Evolutionary conservation across 441 rosid species (phyloP).

Genomic region (Manihot esculenta): DNA sequence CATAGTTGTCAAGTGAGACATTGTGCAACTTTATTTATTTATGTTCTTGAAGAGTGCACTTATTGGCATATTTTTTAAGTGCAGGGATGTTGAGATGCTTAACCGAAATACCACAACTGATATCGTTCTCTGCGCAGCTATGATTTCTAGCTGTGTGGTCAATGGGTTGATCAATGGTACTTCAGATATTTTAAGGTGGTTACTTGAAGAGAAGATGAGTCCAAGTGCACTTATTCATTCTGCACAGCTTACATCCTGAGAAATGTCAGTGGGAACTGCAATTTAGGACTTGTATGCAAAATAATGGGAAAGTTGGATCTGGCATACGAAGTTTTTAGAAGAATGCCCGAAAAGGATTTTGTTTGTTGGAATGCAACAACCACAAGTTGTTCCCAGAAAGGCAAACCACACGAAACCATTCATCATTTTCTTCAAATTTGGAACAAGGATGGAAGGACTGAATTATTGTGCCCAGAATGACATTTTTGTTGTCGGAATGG

Average conservation of each 20-base stretch:
- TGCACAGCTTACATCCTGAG: no score
- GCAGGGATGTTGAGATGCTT: slow-evolving; percentile 56
- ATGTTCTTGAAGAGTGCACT: no score
- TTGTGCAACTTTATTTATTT: no score
- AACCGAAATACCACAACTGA: slow-evolving; percentile 41
- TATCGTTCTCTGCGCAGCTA: slow-evolving; percentile 55
- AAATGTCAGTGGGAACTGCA: slow-evolving; percentile 58
- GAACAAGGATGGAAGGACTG: slow-evolving; percentile 51
- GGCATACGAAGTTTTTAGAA: slow-evolving; percentile 44
- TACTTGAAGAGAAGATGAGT: slow-evolving; percentile 44
- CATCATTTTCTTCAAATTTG: no score
- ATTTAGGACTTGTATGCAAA: slow-evolving; percentile 74
- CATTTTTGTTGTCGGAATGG: slow-evolving; percentile 66
- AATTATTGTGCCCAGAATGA: slow-evolving; percentile 54
- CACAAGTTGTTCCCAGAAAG: slow-evolving; percentile 57
- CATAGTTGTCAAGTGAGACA: slow-evolving; percentile 64
- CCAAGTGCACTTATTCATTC: no score
- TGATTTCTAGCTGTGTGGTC: slow-evolving; percentile 81
- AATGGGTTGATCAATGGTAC: slow-evolving; percentile 55
- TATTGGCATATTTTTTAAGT: no score
- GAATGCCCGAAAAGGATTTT: slow-evolving; percentile 60
- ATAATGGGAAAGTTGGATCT: slow-evolving; percentile 68
- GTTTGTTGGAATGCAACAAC: slow-evolving; percentile 76
- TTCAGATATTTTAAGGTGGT: slow-evolving; percentile 54
- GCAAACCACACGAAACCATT: slow-evolving; percentile 64